phyloP scores from a whole-genome alignment of 2,329 filamentous ascomycete species.

The Arthroderma uncinatum region DNA sequence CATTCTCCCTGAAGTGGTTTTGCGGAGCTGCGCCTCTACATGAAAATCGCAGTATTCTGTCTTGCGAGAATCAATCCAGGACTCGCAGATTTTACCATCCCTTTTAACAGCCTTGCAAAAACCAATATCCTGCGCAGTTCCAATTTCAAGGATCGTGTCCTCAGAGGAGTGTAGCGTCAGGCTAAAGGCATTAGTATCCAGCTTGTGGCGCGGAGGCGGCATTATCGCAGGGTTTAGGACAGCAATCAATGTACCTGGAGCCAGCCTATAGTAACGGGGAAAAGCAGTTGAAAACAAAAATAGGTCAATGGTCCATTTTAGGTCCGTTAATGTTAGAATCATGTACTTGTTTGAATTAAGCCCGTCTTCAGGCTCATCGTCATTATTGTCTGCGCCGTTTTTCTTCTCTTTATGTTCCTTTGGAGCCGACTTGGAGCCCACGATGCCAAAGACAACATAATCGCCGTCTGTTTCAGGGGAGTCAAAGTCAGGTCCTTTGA shows the following conservation, averaged over 20 bases:
- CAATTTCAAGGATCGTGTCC: slow-evolving; percentile 84
- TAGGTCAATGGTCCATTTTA: slow-evolving; percentile 82
- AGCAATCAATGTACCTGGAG: slow-evolving; percentile 78
- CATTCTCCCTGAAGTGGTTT: slow-evolving; percentile 56
- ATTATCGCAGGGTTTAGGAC: slow-evolving; percentile 86
- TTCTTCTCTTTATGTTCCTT: slow-evolving; percentile 45
- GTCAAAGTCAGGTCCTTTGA: slow-evolving; percentile 74
- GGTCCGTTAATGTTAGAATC: slow-evolving; percentile 74
- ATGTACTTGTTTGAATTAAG: slow-evolving; percentile 71
- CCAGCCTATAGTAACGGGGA: slow-evolving; percentile 86
- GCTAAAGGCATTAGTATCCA: slow-evolving; percentile 73
- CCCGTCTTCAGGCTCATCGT: slow-evolving; percentile 44
- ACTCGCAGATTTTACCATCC: slow-evolving; percentile 66
- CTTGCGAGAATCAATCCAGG: slow-evolving; percentile 79
- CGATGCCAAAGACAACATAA: slow-evolving; percentile 76
- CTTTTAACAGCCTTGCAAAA: slow-evolving; percentile 79
- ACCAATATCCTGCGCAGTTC: slow-evolving; percentile 69
- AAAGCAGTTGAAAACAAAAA: slow-evolving; percentile 89
- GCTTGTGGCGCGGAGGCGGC: slow-evolving; percentile 64
- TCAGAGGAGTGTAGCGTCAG: slow-evolving; percentile 74
- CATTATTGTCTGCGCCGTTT: slow-evolving; percentile 32
- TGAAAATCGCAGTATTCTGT: slow-evolving; percentile 92
- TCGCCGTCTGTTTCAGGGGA: slow-evolving; percentile 76
- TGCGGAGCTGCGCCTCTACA: slow-evolving; percentile 67
- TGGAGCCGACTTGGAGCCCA: slow-evolving; percentile 80